Evolutionary conservation across 257 asterid species (phyloP).

Genomic region (Penstemon barbatus): DNA sequence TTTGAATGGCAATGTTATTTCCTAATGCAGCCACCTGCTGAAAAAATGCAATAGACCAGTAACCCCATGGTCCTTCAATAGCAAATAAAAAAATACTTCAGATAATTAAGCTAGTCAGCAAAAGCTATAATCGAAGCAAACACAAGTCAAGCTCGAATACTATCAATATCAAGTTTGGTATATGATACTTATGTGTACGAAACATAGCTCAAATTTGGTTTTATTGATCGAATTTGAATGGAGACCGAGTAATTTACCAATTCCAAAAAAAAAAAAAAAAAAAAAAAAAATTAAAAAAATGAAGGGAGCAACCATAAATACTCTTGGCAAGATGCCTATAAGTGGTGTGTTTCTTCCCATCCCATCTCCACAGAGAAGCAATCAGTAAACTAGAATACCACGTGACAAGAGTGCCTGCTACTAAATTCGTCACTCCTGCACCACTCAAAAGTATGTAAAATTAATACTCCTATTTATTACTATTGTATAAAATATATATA

Average conservation of each 20-base stretch:
- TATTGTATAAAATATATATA: too few relatives aligned
- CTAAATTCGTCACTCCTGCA: constrained; percentile 49
- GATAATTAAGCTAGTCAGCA: too few relatives aligned
- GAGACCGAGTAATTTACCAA: too few relatives aligned
- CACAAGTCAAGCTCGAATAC: too few relatives aligned
- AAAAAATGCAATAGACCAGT: constrained; percentile 68
- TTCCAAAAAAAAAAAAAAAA: neutral
- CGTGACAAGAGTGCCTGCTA: constrained; percentile 49
- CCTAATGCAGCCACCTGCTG: constrained; percentile 73
- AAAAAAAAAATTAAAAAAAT: neutral
- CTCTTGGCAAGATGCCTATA: constrained; percentile 56
- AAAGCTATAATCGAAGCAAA: neutral
- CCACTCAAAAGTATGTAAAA: neutral
- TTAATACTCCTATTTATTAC: too few relatives aligned
- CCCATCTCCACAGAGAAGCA: constrained; percentile 69
- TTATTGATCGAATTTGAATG: too few relatives aligned
- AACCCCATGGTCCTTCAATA: constrained; percentile 64
- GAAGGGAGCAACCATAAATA: constrained; percentile 41
- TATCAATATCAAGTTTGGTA: too few relatives aligned
- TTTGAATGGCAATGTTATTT: constrained; percentile 63
- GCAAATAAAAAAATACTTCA: constrained; percentile 1
- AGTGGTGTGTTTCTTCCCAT: constrained; percentile 55
- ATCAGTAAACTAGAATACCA: constrained; percentile 65
- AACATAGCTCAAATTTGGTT: too few relatives aligned
- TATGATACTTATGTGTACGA: too few relatives aligned